phyloP scores from a whole-genome alignment of 345 rosid genomes.

The Aquilaria yunnanensis region DNA sequence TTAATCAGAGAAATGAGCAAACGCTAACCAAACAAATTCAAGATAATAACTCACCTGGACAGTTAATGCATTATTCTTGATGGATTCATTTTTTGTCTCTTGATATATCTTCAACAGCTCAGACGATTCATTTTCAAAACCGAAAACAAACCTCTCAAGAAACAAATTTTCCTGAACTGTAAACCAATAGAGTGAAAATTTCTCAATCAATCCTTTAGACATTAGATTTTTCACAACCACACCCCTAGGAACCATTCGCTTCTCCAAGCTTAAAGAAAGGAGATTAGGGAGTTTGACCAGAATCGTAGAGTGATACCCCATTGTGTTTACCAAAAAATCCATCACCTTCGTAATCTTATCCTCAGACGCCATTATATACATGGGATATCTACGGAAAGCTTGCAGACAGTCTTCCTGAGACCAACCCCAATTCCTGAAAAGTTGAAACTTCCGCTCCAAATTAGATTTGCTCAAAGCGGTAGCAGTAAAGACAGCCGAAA shows the following conservation, averaged over 20 bases:
- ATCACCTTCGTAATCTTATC: constrained; percentile 1
- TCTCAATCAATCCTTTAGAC: constrained; percentile 21
- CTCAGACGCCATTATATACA: constrained; percentile 7
- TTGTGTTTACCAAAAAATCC: constrained; percentile 19
- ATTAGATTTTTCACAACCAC: constrained; percentile 16
- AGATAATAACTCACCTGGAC: background rate
- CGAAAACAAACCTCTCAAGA: constrained; percentile 15
- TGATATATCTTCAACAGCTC: constrained; percentile 17
- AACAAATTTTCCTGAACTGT: constrained; percentile 1
- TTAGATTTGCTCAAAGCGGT: background rate
- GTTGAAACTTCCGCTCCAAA: constrained; percentile 18
- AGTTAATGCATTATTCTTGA: background rate
- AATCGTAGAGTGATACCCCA: constrained; percentile 7
- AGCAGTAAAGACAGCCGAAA: constrained; percentile 5
- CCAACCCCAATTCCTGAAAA: constrained; percentile 22
- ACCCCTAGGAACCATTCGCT: constrained; percentile 27
- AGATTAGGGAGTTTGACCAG: background rate
- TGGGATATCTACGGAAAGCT: constrained; percentile 13
- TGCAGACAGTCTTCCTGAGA: constrained; percentile 15
- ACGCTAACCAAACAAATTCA: too few relatives aligned
- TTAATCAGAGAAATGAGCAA: too few relatives aligned
- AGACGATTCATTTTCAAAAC: constrained; percentile 6
- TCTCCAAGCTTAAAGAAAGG: constrained; percentile 12
- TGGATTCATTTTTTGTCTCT: constrained; percentile 1
- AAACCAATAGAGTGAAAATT: constrained; percentile 1